Percentiles rank a stretch among this genome's conserved stretches.
Conservation (phyloP, 78 protist genomes). For the Trichosphaerium sp. region DNA sequence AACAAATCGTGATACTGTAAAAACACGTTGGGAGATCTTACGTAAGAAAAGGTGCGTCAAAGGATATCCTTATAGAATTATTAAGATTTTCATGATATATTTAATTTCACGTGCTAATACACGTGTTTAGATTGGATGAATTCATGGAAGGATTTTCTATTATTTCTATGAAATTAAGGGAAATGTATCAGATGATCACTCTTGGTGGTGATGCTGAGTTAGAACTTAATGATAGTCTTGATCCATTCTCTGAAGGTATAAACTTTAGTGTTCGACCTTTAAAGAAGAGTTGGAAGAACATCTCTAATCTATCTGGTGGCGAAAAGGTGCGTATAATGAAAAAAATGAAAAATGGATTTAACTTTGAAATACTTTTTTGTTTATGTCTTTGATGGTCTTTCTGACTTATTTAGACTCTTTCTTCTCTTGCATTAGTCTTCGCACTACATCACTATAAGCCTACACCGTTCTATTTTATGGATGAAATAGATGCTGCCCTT, state of each 20-base stretch:
- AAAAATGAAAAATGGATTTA: neutral
- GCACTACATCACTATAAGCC: slow-evolving; percentile 99
- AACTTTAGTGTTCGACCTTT: slow-evolving; percentile 96
- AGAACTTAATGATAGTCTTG: slow-evolving; percentile 91
- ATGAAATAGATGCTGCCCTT: slow-evolving; percentile 99
- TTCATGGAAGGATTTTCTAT: slow-evolving; percentile 90
- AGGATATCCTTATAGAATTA: neutral
- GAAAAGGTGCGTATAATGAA: slow-evolving; percentile 76
- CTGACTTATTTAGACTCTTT: slow-evolving; percentile 73
- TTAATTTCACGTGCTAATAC: neutral
- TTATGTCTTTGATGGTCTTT: neutral
- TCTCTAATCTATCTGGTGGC: slow-evolving; percentile 96
- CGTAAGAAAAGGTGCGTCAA: slow-evolving; percentile 30
- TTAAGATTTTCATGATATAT: neutral
- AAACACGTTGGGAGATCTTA: slow-evolving; percentile 36
- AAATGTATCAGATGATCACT: slow-evolving; percentile 90
- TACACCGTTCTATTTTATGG: slow-evolving; percentile 99
- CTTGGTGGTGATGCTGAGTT: slow-evolving; percentile 99
- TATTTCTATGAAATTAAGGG: slow-evolving; percentile 84
- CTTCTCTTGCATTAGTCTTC: slow-evolving; percentile 96
- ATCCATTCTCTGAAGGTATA: slow-evolving; percentile 98
- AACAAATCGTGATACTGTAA: slow-evolving; percentile 33
- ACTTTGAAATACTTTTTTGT: neutral
- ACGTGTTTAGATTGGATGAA: slow-evolving; percentile 69
- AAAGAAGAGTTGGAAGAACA: slow-evolving; percentile 97